These are phyloP conservation scores for Helicostylum pulchrum DNA, from an alignment of 192 early-diverging fungal species.

Conservation along the genomic window DNA sequence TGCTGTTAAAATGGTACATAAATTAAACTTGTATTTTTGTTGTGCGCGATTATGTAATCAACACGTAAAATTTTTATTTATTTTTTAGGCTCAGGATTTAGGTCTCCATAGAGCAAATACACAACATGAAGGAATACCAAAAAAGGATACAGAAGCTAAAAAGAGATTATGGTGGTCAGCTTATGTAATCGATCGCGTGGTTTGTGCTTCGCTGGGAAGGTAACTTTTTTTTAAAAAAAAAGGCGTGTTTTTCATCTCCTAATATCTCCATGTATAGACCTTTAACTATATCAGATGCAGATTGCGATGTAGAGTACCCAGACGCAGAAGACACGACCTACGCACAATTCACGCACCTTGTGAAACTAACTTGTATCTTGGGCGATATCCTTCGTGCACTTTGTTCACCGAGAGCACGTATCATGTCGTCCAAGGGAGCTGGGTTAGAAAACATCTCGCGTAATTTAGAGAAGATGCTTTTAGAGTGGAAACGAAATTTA, in stretches of 20 bases:
- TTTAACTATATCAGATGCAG: slow-evolving; percentile 31
- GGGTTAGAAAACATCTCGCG: slow-evolving; percentile 15
- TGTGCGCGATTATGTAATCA: not conserved
- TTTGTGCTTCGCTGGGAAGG: slow-evolving; percentile 31
- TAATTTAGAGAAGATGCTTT: slow-evolving; percentile 12
- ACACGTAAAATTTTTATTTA: no score
- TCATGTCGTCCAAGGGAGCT: slow-evolving; percentile 9
- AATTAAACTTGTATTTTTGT: not conserved
- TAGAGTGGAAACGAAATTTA: slow-evolving; percentile 23
- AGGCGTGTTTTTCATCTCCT: not conserved
- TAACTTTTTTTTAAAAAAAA: slow-evolving; percentile 3
- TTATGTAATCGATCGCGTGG: slow-evolving; percentile 31
- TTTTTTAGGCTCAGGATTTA: slow-evolving; percentile 30
- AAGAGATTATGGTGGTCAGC: slow-evolving; percentile 34
- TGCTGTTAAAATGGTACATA: slow-evolving; percentile 30
- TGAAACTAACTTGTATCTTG: slow-evolving; percentile 30
- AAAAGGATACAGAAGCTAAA: slow-evolving; percentile 7
- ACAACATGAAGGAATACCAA: slow-evolving; percentile 3
- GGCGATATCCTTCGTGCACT: slow-evolving; percentile 29
- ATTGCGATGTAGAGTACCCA: slow-evolving; percentile 31
- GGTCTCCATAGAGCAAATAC: slow-evolving; percentile 33
- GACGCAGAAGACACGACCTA: slow-evolving; percentile 12
- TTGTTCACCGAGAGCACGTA: slow-evolving; percentile 28
- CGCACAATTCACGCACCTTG: slow-evolving; percentile 5
- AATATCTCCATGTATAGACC: slow-evolving; percentile 13